Percentiles rank a stretch among this genome's conserved stretches.
Evolutionary conservation across 169 alveolate genomes (phyloP).

Genomic region (Babesia gibsoni): DNA sequence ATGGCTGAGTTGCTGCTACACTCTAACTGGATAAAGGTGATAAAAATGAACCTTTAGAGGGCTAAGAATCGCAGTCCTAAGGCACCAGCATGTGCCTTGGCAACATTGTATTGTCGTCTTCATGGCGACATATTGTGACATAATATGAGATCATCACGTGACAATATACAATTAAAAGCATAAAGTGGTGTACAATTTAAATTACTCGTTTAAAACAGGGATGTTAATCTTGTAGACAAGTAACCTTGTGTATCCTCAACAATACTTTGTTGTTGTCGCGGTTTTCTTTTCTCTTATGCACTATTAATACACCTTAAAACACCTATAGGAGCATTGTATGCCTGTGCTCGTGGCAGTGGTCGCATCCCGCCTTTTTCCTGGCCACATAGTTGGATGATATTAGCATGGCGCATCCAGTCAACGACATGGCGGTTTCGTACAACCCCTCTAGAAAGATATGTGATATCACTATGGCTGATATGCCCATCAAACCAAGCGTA

Average conservation of each 20-base stretch:
- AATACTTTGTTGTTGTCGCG: too few relatives aligned
- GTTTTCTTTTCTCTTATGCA: too few relatives aligned
- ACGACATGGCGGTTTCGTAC: constrained; percentile 28
- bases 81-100: not conserved
- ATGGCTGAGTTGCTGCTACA: constrained; percentile 44
- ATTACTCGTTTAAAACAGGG: too few relatives aligned
- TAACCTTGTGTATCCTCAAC: too few relatives aligned
- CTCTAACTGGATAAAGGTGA: constrained; percentile 53
- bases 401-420: constrained; percentile 59
- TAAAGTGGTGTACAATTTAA: too few relatives aligned
- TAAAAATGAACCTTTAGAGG: constrained; percentile 24
- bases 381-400: constrained; percentile 41
- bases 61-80: not conserved
- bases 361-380: constrained; percentile 6
- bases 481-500: constrained; percentile 31
- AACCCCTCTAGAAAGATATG: constrained; percentile 16
- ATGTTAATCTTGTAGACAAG: too few relatives aligned
- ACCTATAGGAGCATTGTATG: not conserved
- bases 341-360: constrained; percentile 13
- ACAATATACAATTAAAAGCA: too few relatives aligned
- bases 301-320: not conserved
- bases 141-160: not conserved
- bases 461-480: constrained; percentile 1
- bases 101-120: too few relatives aligned
- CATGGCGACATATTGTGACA: not conserved